A percentile compares a stretch with the other conserved stretches of the same genome.
These are phyloP conservation scores for Helichrysum umbraculigerum DNA, from an alignment of 129 eudicot genomes.

Conservation along the genomic window DNA sequence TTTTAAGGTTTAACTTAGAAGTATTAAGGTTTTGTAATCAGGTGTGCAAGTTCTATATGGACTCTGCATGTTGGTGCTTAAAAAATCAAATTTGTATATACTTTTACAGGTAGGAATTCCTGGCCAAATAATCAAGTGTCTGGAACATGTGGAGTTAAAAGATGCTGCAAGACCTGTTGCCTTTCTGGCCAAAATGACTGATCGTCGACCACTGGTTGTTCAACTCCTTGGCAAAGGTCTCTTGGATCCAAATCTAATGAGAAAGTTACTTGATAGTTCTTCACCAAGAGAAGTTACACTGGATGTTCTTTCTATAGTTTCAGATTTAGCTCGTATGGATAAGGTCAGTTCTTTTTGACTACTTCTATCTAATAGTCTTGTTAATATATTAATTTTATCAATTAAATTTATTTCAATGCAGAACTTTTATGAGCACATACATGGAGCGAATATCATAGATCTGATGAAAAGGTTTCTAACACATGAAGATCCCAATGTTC, in stretches of 20 bases:
- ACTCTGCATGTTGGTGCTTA: neutral
- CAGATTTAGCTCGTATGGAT: conserved; percentile 98
- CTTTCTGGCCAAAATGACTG: conserved; percentile 81
- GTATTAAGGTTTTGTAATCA: neutral
- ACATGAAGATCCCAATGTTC: conserved; percentile 79
- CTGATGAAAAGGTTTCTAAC: conserved; percentile 66
- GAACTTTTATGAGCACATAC: conserved; percentile 70
- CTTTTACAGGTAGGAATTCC: conserved; percentile 70
- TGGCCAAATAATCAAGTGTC: conserved; percentile 54
- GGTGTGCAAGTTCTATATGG: neutral
- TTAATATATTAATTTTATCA: neutral
- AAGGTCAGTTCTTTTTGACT: conserved; percentile 48
- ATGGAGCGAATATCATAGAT: conserved; percentile 70
- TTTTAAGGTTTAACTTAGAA: neutral
- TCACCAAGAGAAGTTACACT: conserved; percentile 82
- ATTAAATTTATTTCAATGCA: conserved; percentile 33
- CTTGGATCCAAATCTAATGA: conserved; percentile 63
- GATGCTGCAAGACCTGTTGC: conserved; percentile 87
- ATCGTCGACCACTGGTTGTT: conserved; percentile 62
- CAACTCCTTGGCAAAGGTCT: conserved; percentile 83
- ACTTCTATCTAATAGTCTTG: neutral
- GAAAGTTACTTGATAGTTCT: conserved; percentile 64
- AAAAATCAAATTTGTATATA: neutral
- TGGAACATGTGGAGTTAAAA: conserved; percentile 71
- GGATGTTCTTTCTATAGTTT: conserved; percentile 75